Base-by-base conservation (phyloP, 2,329 filamentous ascomycete genomes). In the Thermoascus crustaceus region DNA sequence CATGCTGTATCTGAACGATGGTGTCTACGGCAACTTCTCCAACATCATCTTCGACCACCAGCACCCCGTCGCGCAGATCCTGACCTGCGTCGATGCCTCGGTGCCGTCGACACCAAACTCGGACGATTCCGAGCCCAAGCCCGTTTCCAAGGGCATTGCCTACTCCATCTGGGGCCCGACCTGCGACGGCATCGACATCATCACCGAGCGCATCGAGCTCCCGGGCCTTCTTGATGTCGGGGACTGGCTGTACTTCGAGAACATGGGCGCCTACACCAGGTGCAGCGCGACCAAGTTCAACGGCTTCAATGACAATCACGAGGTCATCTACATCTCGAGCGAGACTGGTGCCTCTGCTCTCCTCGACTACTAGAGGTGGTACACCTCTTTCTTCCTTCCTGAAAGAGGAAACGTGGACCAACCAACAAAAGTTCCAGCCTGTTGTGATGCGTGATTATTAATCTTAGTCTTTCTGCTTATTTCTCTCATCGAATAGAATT, bases 21-120 rank as follows among this genome's bases (percentile, higher is more conserved):
- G 91, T 18, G 82, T 96, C 35, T 98, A 98, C 56, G 91, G 91
- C 54, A 96, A 96, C 69, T 96, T 98, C 58, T 94, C 86, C 47
- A 93, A 87, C 76, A 96, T 96, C 73, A 94, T 96, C 71, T 98
- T 95, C 60, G 91, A 96, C 57, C 91, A 96, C 64, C 91, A 98
- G 72, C 76, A 93, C 53, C 91, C 91, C 1, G 66, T 83, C 30
- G 85, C 89, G 37, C 85, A 83, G 63, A 75, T 96, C 39, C 71
- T 98, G 36, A 80, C 78, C 47, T 68, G 73, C 69, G 72, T 41
- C 63, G 72, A 43, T 73, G 75, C 43, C 57, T 78, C 54, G 80
- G 80, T 58, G 66, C 80, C 62, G 66, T 71, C 43, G 38, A 66
- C 45, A 53, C 66, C 50, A 68, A 51, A 31, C 4, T 14, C 30